phyloP scores from a whole-genome alignment of 306 rosid genomes.

The Spatholobus suberectus region DNA sequence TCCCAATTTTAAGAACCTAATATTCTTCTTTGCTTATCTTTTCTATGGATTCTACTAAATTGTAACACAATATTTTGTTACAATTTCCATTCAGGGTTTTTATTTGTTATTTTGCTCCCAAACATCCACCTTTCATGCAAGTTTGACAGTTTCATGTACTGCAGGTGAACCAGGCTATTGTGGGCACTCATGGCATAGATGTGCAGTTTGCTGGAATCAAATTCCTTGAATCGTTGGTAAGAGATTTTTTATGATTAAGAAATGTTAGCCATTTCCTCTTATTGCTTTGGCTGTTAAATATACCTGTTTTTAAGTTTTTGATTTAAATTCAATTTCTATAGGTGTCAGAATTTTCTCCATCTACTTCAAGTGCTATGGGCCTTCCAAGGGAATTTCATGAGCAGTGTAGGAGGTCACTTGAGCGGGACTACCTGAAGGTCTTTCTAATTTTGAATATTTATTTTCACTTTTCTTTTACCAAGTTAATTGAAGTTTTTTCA shows the following conservation, averaged over 20 bases:
- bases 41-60: background rate
- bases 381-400: slow-evolving; percentile 99
- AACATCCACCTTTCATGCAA: slow-evolving; percentile 19
- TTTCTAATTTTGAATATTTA: slow-evolving; percentile 37
- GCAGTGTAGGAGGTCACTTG: slow-evolving; percentile 86
- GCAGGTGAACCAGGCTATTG: slow-evolving; percentile 90
- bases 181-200: slow-evolving; percentile 80
- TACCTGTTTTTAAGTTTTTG: slow-evolving; percentile 21
- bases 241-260: slow-evolving; percentile 28
- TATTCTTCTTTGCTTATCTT: slow-evolving; percentile 14
- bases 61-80: background rate
- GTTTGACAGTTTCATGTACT: slow-evolving; percentile 41
- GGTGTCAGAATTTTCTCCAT: slow-evolving; percentile 98
- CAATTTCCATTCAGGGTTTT: slow-evolving; percentile 6
- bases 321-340: slow-evolving; percentile 39
- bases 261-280: slow-evolving; percentile 25
- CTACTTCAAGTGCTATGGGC: slow-evolving; percentile 93
- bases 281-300: slow-evolving; percentile 36
- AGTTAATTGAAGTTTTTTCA: slow-evolving; percentile 32
- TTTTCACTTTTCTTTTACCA: background rate
- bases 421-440: slow-evolving; percentile 82
- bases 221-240: slow-evolving; percentile 88
- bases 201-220: slow-evolving; percentile 86
- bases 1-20: slow-evolving; percentile 13
- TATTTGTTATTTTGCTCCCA: slow-evolving; percentile 19